Percentiles rank a stretch among this genome's conserved stretches.
Evolutionary conservation across 495 filamentous ascomycete genomes (phyloP).

Genomic region (Lophiotrema nucula): DNA sequence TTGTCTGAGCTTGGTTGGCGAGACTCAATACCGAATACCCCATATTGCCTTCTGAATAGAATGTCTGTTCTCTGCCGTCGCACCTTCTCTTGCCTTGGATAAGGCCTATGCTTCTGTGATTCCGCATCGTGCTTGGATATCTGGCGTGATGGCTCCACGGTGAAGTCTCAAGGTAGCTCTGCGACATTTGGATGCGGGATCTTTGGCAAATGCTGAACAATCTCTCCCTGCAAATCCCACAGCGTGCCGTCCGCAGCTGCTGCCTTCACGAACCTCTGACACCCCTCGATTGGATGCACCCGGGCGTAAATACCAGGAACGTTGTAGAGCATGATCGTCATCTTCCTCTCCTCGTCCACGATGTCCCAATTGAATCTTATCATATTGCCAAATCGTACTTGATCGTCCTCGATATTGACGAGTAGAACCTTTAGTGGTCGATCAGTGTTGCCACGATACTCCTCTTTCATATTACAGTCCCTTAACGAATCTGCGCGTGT

Average conservation of each 20-base stretch:
- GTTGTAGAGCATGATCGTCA: slow-evolving; percentile 14
- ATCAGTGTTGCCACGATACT: slow-evolving; percentile 1
- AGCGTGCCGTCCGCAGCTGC: slow-evolving; percentile 14
- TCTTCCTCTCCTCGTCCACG: slow-evolving; percentile 8
- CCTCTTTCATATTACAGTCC: slow-evolving; percentile 16
- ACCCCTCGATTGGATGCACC: not conserved
- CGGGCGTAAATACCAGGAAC: not conserved
- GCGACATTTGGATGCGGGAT: not conserved
- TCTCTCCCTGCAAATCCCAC: slow-evolving; percentile 12
- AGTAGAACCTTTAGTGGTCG: slow-evolving; percentile 16
- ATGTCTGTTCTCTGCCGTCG: not conserved
- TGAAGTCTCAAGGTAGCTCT: not conserved
- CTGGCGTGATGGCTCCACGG: no score
- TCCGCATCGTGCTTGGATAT: no score
- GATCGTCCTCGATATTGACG: slow-evolving; percentile 11
- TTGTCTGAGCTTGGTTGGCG: not conserved
- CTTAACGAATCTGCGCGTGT: slow-evolving; percentile 38
- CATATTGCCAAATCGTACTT: slow-evolving; percentile 7
- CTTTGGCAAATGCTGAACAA: slow-evolving; percentile 7
- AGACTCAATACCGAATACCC: slow-evolving; percentile 6
- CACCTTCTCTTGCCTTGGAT: not conserved
- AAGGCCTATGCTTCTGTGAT: no score
- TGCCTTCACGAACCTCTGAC: slow-evolving; percentile 9
- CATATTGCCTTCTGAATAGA: slow-evolving; percentile 6
- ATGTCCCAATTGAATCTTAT: slow-evolving; percentile 1